A percentile compares a stretch with the other conserved stretches of the same genome.
phyloP scores from a whole-genome alignment of 805 yeast species.

The Ogataea haglerorum region DNA sequence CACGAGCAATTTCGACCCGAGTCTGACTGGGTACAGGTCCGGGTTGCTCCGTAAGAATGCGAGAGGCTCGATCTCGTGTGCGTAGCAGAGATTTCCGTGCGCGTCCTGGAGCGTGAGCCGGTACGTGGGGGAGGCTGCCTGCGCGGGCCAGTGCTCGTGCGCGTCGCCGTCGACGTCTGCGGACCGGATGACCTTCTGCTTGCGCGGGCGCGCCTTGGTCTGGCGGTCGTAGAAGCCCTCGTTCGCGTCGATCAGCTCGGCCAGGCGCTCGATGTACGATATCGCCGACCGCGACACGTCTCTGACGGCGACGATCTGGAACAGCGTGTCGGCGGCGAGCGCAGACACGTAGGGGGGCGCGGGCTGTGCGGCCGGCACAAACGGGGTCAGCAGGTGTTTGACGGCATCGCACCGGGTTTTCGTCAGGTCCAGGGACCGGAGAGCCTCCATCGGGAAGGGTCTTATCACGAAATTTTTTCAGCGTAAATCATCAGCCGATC shows the following conservation, averaged over 20 bases:
- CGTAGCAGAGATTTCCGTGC: slow-evolving; percentile 50
- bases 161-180: slow-evolving; percentile 42
- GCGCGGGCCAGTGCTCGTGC: slow-evolving; percentile 4
- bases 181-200: slow-evolving; percentile 40
- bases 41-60: slow-evolving; percentile 38
- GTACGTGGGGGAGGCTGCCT: slow-evolving; percentile 29
- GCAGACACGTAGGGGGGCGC: slow-evolving; percentile 1
- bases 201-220: slow-evolving; percentile 17
- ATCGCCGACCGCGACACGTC: slow-evolving; percentile 51
- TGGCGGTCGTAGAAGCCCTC: slow-evolving; percentile 59
- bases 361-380: slow-evolving; percentile 6
- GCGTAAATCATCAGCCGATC: slow-evolving; percentile 3
- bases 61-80: slow-evolving; percentile 53
- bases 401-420: slow-evolving; percentile 7
- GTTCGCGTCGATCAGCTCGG: slow-evolving; percentile 50
- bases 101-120: slow-evolving; percentile 59
- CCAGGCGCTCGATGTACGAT: slow-evolving; percentile 54
- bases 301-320: slow-evolving; percentile 54
- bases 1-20: slow-evolving; percentile 59
- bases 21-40: slow-evolving; percentile 36
- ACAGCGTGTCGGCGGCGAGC: slow-evolving; percentile 32
- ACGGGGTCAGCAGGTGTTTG: slow-evolving; percentile 8
- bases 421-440: slow-evolving; percentile 7
- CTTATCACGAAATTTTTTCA: neutral
- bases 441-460: slow-evolving; percentile 4